Base-by-base conservation (phyloP, 78 protist species). In the Bigelowiella natans region DNA sequence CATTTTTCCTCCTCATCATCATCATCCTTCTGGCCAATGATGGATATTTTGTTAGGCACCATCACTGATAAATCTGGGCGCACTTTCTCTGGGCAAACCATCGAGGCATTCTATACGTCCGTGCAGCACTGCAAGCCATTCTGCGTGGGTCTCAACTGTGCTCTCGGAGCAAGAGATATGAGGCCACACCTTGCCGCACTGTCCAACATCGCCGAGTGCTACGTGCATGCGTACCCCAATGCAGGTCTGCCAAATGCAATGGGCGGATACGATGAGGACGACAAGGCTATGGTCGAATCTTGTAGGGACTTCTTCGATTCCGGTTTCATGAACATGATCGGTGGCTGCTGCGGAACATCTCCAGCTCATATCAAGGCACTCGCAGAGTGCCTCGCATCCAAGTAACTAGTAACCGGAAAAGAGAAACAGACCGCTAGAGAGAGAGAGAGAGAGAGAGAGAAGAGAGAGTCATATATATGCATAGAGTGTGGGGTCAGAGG, bases 261-360 rank as follows among this genome's bases (percentile, higher is more conserved):
- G 89, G 99, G 98, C 40, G 98, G 95, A 0, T 98, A 98, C 86
- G 97, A 95, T 89, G 96, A 97, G 85, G 92, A 95, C 28, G 99
- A 99, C 30, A 95, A 92, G 87, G 30, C 30, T 86, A 94, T 97
- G 93, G 98, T 95, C 2, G 92, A 7, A 0, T 30, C 34, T 37
- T 73, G 82, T 85, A n/a, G 40, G 30, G 96, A 94, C 85, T 97
- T 97, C 73, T 94, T 95, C 28, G 64, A 36, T 26, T 29, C 37
- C 85, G 98, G 98, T 29, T 83, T 95, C 2, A 84, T 98, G 86
- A 98, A 98, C 95, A 37, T 96, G 39, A 96, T 97, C 40, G 96
- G 93, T 73, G 92, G 92, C 2, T 98, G 99, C 96, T 98, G 99
- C 93, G 99, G 99, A 37, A 93, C 99, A 0, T 93, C 97, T 3